Evolutionary conservation across 2,329 filamentous ascomycete species (phyloP).

Genomic region (Colletotrichum spinosum): DNA sequence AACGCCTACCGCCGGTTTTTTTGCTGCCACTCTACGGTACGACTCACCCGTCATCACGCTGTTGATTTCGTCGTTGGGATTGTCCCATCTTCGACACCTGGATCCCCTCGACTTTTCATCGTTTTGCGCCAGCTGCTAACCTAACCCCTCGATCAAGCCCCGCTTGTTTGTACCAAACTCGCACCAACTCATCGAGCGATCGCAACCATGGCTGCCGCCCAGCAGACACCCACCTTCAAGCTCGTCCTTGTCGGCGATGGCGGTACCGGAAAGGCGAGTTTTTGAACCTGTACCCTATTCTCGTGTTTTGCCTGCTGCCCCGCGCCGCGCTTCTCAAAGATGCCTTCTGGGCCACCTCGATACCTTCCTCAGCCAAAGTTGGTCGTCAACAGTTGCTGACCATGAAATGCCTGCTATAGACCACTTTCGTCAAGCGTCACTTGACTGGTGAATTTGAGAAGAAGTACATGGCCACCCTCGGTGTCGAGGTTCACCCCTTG

Average conservation of each 20-base stretch:
- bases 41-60: neutral
- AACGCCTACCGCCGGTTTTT: slow-evolving; percentile 28
- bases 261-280: slow-evolving; percentile 93
- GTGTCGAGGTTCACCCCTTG: slow-evolving; percentile 99
- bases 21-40: slow-evolving; percentile 20
- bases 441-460: slow-evolving; percentile 99
- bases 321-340: neutral
- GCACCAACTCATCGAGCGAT: slow-evolving; percentile 40
- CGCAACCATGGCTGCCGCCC: slow-evolving; percentile 74
- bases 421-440: slow-evolving; percentile 99
- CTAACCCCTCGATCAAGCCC: slow-evolving; percentile 43
- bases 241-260: slow-evolving; percentile 99
- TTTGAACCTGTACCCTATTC: neutral
- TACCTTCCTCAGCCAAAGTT: neutral
- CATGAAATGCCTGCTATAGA: slow-evolving; percentile 64
- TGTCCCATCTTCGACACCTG: slow-evolving; percentile 22
- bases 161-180: slow-evolving; percentile 60
- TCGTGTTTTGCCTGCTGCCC: neutral
- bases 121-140: slow-evolving; percentile 34
- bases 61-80: slow-evolving; percentile 35
- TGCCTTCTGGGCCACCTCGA: neutral
- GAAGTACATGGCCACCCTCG: slow-evolving; percentile 99
- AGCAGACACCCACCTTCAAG: slow-evolving; percentile 89
- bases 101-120: neutral
- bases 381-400: slow-evolving; percentile 39